Conservation (phyloP, 345 rosid genomes). For the Eucalyptus curtisii region DNA sequence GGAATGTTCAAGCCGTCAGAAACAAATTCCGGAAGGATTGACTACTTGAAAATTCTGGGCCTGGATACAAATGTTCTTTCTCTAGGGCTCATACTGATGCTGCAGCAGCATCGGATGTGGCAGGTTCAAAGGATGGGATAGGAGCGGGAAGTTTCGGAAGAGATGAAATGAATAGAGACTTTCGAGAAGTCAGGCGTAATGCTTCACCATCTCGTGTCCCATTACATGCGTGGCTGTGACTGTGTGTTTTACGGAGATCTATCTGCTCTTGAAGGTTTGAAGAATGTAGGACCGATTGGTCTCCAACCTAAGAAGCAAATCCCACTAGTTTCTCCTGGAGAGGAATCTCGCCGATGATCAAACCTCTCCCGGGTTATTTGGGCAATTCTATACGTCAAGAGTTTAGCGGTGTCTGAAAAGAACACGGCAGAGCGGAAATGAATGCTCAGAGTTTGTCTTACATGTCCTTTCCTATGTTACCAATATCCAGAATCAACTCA, state of each 20-base stretch:
- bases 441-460: not conserved
- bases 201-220: not conserved
- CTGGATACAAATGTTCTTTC: not conserved
- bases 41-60: not conserved
- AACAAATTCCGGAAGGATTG: not conserved
- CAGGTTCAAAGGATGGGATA: not conserved
- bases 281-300: not conserved
- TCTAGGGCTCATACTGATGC: not conserved
- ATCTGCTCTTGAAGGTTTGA: not conserved
- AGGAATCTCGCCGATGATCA: not conserved
- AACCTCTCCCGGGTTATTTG: not conserved
- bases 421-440: not conserved
- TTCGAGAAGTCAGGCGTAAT: not conserved
- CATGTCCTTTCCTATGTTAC: not conserved
- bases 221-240: not conserved
- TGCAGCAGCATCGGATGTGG: not conserved
- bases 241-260: not conserved
- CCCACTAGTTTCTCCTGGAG: not conserved
- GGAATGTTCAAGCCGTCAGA: not conserved
- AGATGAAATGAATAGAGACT: not conserved
- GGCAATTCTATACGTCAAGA: not conserved
- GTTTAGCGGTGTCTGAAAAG: not conserved
- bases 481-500: not conserved
- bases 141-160: not conserved
- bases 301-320: not conserved